Evolutionary conservation across 805 yeast genomes (phyloP).

Genomic region (Ogataea minuta): DNA sequence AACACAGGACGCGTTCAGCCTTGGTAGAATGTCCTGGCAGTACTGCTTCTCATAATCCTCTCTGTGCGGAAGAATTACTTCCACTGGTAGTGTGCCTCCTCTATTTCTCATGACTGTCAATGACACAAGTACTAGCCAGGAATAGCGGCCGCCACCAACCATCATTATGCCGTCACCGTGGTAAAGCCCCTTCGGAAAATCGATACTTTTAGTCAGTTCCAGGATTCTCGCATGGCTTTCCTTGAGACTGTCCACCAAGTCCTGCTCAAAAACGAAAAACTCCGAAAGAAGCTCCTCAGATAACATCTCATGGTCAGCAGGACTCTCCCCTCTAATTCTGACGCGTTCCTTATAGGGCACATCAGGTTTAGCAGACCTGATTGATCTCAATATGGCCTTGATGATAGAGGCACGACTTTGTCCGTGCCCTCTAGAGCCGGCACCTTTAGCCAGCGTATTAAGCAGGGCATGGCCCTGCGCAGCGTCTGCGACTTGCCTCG

Average conservation of each 20-base stretch:
- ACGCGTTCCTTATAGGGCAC: constrained; percentile 13
- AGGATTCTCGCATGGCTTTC: constrained; percentile 45
- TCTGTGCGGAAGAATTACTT: constrained; percentile 39
- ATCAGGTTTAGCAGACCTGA: constrained; percentile 18
- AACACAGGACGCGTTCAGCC: constrained; percentile 41
- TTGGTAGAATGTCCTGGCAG: constrained; percentile 40
- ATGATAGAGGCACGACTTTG: constrained; percentile 19
- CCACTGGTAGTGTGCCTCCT: constrained; percentile 48
- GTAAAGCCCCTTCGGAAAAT: constrained; percentile 37
- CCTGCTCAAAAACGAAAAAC: constrained; percentile 39
- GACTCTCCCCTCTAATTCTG: constrained; percentile 11
- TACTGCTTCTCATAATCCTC: constrained; percentile 38
- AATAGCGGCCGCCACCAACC: constrained; percentile 58
- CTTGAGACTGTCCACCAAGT: constrained; percentile 42
- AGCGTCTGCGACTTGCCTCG: too few species aligned
- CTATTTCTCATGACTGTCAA: constrained; percentile 44
- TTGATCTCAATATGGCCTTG: constrained; percentile 24
- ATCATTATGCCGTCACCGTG: constrained; percentile 55
- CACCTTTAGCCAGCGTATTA: too few species aligned
- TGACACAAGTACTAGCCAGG: constrained; percentile 50
- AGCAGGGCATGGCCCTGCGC: too few species aligned
- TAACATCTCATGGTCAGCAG: constrained; percentile 12
- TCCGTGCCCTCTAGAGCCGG: too few species aligned
- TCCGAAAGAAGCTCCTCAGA: constrained; percentile 17
- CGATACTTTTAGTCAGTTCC: constrained; percentile 37